Conservation (phyloP, 192 early-diverging fungal genomes). For the Geosiphon pyriformis region DNA sequence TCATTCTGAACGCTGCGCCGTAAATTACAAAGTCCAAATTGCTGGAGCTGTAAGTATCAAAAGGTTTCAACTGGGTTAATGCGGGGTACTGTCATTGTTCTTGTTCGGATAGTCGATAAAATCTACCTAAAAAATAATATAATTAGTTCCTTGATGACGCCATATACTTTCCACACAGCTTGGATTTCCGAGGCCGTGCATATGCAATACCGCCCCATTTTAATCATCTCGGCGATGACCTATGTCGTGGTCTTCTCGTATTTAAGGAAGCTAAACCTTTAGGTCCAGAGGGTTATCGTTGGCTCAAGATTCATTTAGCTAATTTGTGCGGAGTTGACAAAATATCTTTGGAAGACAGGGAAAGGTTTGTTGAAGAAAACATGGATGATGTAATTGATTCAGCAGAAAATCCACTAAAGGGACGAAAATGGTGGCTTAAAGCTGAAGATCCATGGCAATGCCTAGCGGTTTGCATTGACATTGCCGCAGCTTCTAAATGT, state of each 20-base stretch:
- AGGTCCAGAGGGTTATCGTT: conserved; percentile 71
- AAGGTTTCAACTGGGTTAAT: conserved; percentile 4
- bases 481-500: conserved; percentile 65
- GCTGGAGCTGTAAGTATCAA: conserved; percentile 68
- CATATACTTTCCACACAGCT: conserved; percentile 96
- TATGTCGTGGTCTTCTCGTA: conserved; percentile 87
- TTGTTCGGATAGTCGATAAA: not conserved
- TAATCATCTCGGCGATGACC: conserved; percentile 95
- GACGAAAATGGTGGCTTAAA: conserved; percentile 81
- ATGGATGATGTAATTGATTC: conserved; percentile 77
- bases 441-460: conserved; percentile 93
- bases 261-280: conserved; percentile 80
- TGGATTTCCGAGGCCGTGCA: conserved; percentile 96
- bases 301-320: conserved; percentile 95
- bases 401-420: conserved; percentile 74
- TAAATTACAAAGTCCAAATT: conserved; percentile 95
- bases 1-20: conserved; percentile 83
- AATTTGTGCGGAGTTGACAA: conserved; percentile 91
- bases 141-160: conserved; percentile 72
- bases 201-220: conserved; percentile 94
- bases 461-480: conserved; percentile 84
- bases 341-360: conserved; percentile 79
- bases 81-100: not conserved
- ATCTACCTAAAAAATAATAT: not conserved
- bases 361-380: conserved; percentile 67